phyloP scores from a whole-genome alignment of 108 stramenopile genomes.

The Skeletonema tropicum region DNA sequence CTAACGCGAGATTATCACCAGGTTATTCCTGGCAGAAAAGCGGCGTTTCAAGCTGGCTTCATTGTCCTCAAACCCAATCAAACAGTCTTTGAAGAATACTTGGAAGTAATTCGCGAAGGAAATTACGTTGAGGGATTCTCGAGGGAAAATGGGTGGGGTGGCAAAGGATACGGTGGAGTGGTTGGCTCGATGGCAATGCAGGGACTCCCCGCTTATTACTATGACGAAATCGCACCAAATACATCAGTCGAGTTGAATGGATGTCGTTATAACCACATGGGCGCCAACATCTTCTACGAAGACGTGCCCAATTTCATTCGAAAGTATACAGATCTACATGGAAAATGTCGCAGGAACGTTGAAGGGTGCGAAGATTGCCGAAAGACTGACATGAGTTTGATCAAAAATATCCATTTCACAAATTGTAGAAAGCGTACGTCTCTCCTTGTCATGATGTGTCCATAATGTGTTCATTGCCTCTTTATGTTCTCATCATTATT shows the following conservation, averaged over 20 bases:
- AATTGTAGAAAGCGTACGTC: conserved; percentile 54
- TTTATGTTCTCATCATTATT: no score
- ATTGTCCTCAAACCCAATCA: conserved; percentile 55
- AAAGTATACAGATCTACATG: conserved; percentile 34
- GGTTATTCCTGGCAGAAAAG: conserved; percentile 51
- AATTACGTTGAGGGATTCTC: conserved; percentile 65
- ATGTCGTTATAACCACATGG: conserved; percentile 76
- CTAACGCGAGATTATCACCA: conserved; percentile 72
- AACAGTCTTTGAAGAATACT: conserved; percentile 52
- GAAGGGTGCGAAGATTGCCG: conserved; percentile 57
- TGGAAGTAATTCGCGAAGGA: conserved; percentile 61
- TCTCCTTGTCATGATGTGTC: no score
- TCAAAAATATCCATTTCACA: conserved; percentile 66
- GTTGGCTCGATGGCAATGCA: conserved; percentile 84
- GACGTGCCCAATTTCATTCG: conserved; percentile 43
- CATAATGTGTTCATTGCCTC: no score
- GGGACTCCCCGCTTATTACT: conserved; percentile 71
- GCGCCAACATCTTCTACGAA: conserved; percentile 33
- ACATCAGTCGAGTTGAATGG: conserved; percentile 58
- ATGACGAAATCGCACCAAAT: conserved; percentile 61
- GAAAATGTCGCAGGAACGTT: conserved; percentile 36
- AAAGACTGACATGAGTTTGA: conserved; percentile 34
- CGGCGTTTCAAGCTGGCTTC: conserved; percentile 75
- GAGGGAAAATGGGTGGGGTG: conserved; percentile 63
- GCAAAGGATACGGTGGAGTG: conserved; percentile 69